Conservation (phyloP, 2,329 filamentous ascomycete genomes). For the Calonectria pseudoreteaudii region DNA sequence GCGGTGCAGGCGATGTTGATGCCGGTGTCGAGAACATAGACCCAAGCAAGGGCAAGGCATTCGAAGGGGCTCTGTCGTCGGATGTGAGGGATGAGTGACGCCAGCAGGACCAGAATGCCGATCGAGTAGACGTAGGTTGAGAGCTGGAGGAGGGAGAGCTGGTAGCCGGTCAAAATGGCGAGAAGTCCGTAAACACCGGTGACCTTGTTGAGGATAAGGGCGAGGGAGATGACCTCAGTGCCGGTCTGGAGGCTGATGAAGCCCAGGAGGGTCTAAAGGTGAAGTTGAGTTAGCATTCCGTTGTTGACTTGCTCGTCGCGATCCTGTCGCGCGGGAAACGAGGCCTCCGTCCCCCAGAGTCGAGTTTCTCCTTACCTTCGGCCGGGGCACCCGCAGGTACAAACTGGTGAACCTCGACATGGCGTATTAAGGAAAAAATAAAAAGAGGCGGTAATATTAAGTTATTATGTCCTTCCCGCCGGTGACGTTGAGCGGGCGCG, state of each 20-base stretch:
- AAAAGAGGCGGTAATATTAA: constrained; percentile 8
- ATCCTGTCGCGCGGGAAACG: neutral
- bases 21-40: constrained; percentile 85
- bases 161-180: constrained; percentile 87
- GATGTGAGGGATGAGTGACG: constrained; percentile 82
- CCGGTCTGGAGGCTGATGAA: constrained; percentile 88
- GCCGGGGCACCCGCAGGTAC: constrained; percentile 53
- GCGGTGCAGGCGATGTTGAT: constrained; percentile 86
- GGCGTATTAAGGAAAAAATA: constrained; percentile 18
- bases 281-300: constrained; percentile 30
- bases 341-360: neutral
- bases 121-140: constrained; percentile 94
- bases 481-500: neutral
- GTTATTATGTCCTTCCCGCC: constrained; percentile 17
- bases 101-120: constrained; percentile 73
- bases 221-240: constrained; percentile 84
- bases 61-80: constrained; percentile 82
- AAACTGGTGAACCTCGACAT: constrained; percentile 53
- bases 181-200: constrained; percentile 92
- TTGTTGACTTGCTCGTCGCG: neutral
- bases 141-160: constrained; percentile 84
- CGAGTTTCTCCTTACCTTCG: constrained; percentile 49
- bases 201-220: constrained; percentile 90
- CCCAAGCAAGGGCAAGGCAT: constrained; percentile 83
- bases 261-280: constrained; percentile 80